Evolutionary conservation across 2,329 filamentous ascomycete genomes (phyloP).

Genomic region (Aspergillus ochraceoroseus): DNA sequence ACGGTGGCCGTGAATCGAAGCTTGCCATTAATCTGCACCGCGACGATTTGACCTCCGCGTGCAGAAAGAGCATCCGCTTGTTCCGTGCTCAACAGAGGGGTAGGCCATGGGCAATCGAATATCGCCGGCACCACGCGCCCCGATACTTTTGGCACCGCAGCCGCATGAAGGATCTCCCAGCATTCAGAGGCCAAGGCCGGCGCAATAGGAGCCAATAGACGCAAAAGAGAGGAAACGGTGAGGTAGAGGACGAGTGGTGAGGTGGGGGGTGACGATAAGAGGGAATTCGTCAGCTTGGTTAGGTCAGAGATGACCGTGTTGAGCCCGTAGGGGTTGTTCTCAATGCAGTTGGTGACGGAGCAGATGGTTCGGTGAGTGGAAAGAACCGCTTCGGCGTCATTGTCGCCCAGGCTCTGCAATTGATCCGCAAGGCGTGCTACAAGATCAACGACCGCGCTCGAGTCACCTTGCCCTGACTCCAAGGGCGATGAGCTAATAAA

Average conservation of each 20-base stretch:
- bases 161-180: constrained; percentile 58
- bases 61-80: constrained; percentile 46
- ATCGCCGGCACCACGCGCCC: constrained; percentile 32
- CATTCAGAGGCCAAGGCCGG: constrained; percentile 78
- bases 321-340: constrained; percentile 65
- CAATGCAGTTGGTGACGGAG: constrained; percentile 64
- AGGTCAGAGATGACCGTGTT: constrained; percentile 82
- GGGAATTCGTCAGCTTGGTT: constrained; percentile 70
- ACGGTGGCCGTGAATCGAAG: constrained; percentile 64
- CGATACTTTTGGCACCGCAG: constrained; percentile 13
- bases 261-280: constrained; percentile 47
- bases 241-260: constrained; percentile 39
- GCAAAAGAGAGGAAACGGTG: constrained; percentile 57
- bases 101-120: constrained; percentile 55
- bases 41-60: constrained; percentile 49
- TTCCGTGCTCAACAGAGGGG: constrained; percentile 35
- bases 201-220: constrained; percentile 71
- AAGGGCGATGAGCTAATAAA: constrained; percentile 24
- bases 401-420: constrained; percentile 31
- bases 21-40: constrained; percentile 78
- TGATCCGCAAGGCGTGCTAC: constrained; percentile 27
- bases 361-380: constrained; percentile 62
- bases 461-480: constrained; percentile 19
- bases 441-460: constrained; percentile 19
- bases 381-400: constrained; percentile 54